Evolutionary conservation across 345 rosid genomes (phyloP).

Genomic region (Syzygium grande): DNA sequence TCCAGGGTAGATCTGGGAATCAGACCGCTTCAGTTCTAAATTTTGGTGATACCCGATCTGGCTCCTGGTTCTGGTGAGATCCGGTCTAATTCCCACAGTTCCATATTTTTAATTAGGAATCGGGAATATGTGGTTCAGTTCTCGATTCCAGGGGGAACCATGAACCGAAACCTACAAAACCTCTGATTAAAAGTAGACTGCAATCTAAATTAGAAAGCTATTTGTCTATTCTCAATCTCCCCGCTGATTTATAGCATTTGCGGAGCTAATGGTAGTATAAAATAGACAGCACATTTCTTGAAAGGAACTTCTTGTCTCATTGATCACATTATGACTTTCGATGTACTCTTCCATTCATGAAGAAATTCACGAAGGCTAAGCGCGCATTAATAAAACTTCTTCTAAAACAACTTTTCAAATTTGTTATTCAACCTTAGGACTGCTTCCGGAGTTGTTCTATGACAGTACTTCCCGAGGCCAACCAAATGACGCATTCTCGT

Average conservation of each 20-base stretch:
- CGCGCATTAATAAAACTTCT: background rate
- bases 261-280: background rate
- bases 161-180: background rate
- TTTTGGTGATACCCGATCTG: fast-evolving
- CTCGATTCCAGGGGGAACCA: fast-evolving
- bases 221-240: background rate
- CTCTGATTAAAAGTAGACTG: background rate
- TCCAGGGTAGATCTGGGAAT: too few species aligned
- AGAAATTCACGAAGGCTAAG: background rate
- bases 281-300: background rate
- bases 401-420: background rate
- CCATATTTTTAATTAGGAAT: background rate
- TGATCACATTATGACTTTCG: background rate
- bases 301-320: background rate
- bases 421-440: background rate
- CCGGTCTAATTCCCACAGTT: background rate
- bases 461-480: background rate
- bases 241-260: background rate
- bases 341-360: background rate
- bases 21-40: fast-evolving
- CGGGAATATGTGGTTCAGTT: too few species aligned
- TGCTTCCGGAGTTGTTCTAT: background rate
- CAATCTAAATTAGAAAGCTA: background rate
- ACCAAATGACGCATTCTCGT: background rate
- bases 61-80: fast-evolving